Conservation (phyloP, 2,329 filamentous ascomycete genomes). For the Ilyonectria robusta region DNA sequence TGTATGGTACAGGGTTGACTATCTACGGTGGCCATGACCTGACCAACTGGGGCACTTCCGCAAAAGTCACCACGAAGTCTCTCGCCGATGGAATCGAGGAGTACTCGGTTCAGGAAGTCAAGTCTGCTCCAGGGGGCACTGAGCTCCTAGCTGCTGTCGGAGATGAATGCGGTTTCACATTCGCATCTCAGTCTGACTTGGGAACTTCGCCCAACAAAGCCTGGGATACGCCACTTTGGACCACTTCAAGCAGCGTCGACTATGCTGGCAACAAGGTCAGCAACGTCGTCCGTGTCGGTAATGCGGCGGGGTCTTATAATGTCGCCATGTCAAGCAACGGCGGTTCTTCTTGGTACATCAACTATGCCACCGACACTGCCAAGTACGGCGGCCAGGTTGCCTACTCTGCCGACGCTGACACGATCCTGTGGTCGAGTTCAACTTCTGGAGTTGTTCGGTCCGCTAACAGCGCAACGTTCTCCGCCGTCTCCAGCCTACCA, state of each 20-base stretch:
- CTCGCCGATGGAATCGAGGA: constrained; percentile 70
- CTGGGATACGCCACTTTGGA: constrained; percentile 64
- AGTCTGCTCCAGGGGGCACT: constrained; percentile 64
- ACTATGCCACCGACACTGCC: constrained; percentile 62
- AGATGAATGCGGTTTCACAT: constrained; percentile 68
- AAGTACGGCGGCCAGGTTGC: constrained; percentile 63
- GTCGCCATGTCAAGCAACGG: constrained; percentile 65
- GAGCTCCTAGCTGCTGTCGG: constrained; percentile 66
- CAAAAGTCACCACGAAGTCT: constrained; percentile 64
- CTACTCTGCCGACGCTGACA: constrained; percentile 65
- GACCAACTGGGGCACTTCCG: constrained; percentile 66
- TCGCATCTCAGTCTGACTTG: constrained; percentile 54
- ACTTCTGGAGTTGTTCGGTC: constrained; percentile 59
- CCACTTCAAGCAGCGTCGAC: constrained; percentile 62
- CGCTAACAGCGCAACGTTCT: constrained; percentile 56
- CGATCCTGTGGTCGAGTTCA: constrained; percentile 62
- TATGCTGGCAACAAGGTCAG: constrained; percentile 62
- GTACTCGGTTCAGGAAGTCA: constrained; percentile 63
- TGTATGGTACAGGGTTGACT: constrained; percentile 72
- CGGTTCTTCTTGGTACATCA: constrained; percentile 63
- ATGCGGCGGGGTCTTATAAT: constrained; percentile 58
- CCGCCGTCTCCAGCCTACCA: constrained; percentile 60
- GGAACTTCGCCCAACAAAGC: constrained; percentile 58
- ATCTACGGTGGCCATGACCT: constrained; percentile 68
- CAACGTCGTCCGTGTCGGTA: constrained; percentile 66